A percentile compares a stretch with the other conserved stretches of the same genome.
Evolutionary conservation across 345 rosid genomes (phyloP).

Genomic region (Sonneratia caseolaris): DNA sequence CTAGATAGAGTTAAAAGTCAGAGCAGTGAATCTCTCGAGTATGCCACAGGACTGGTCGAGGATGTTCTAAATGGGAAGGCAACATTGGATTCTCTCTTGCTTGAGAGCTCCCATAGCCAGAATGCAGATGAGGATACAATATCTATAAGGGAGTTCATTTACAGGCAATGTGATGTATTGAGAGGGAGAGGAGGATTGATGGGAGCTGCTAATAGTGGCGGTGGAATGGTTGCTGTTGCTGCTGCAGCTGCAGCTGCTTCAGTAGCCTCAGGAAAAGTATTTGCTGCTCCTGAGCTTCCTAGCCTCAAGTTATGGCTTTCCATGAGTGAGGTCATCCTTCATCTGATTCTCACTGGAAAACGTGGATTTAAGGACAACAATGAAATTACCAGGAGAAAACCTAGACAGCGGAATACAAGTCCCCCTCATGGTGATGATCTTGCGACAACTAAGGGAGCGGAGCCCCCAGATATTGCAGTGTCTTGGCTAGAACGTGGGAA

Average conservation of each 20-base stretch:
- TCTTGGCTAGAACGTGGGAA: slow-evolving; percentile 56
- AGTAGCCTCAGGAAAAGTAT: slow-evolving; percentile 51
- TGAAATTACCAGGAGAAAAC: slow-evolving; percentile 44
- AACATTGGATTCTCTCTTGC: slow-evolving; percentile 63
- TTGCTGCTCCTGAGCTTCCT: slow-evolving; percentile 52
- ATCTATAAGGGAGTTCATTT: slow-evolving; percentile 63
- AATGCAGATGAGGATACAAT: slow-evolving; percentile 47
- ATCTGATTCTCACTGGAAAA: slow-evolving; percentile 48
- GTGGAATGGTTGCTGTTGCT: slow-evolving; percentile 81
- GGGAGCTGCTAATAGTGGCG: slow-evolving; percentile 40
- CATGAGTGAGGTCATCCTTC: slow-evolving; percentile 44
- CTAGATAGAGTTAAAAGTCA: slow-evolving; percentile 36
- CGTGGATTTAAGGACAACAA: slow-evolving; percentile 33
- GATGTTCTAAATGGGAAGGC: slow-evolving; percentile 69
- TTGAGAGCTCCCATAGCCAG: slow-evolving; percentile 44
- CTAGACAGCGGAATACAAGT: slow-evolving; percentile 35
- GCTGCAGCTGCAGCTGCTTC: slow-evolving; percentile 90
- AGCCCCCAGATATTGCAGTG: slow-evolving; percentile 48
- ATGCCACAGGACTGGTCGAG: slow-evolving; percentile 56
- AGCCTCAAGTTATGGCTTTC: slow-evolving; percentile 56
- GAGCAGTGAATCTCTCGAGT: slow-evolving; percentile 60
- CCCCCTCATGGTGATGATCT: slow-evolving; percentile 35
- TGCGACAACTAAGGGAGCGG: slow-evolving; percentile 26
- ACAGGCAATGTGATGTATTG: slow-evolving; percentile 57
- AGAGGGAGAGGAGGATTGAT: slow-evolving; percentile 72